phyloP scores from a whole-genome alignment of 129 eudicot genomes.

The Daucus carota region DNA sequence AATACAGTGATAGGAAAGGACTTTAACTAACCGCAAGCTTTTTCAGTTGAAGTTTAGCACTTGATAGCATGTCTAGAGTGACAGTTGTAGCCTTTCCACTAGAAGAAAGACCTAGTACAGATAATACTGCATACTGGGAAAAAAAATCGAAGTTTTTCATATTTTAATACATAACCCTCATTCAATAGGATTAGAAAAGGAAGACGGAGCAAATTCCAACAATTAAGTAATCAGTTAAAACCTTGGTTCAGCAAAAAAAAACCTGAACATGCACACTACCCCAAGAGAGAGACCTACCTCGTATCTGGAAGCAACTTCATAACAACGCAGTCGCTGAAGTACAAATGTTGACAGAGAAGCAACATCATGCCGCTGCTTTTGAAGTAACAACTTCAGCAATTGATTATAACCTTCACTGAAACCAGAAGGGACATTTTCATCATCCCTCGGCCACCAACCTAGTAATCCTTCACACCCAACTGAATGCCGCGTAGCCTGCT shows the following conservation, averaged over 20 bases:
- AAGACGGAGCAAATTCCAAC: background rate
- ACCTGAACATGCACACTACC: background rate
- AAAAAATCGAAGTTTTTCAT: background rate
- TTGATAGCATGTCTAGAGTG: slow-evolving; percentile 56
- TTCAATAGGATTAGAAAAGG: background rate
- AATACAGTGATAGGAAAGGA: background rate
- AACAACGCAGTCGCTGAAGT: slow-evolving; percentile 71
- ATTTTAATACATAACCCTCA: background rate
- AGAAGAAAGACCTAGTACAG: slow-evolving; percentile 50
- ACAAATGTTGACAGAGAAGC: slow-evolving; percentile 82
- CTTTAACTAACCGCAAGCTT: slow-evolving; percentile 64
- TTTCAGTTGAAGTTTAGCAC: slow-evolving; percentile 64
- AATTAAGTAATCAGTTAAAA: background rate
- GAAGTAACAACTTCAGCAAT: slow-evolving; percentile 64
- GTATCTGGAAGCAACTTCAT: slow-evolving; percentile 86
- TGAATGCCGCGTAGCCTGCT: slow-evolving; percentile 80
- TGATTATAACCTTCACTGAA: slow-evolving; percentile 82
- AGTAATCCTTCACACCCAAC: slow-evolving; percentile 96
- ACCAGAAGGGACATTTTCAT: slow-evolving; percentile 66
- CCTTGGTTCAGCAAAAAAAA: background rate
- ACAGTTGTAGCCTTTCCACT: slow-evolving; percentile 25
- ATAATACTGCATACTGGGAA: slow-evolving; percentile 62
- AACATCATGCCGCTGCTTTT: slow-evolving; percentile 86
- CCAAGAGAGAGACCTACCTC: slow-evolving; percentile 50
- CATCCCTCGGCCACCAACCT: slow-evolving; percentile 98